Conservation (phyloP, 768 basidiomycete genomes). For the Exsudoporus frostii region DNA sequence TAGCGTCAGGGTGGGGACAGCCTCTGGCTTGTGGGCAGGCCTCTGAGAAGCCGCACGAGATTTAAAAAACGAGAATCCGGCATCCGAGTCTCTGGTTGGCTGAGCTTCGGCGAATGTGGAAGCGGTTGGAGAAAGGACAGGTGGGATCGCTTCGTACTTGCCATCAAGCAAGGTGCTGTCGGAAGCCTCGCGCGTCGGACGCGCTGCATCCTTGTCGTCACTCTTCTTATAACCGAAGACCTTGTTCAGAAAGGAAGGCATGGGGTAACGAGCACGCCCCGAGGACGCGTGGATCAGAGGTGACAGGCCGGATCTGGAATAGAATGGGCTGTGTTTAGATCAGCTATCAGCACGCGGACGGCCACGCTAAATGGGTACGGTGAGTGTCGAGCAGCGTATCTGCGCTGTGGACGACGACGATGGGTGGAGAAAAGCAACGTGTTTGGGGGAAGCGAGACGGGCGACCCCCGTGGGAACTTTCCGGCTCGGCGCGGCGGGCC, state of each 20-base stretch:
- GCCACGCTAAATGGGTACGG: background rate
- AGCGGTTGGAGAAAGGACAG: conserved; percentile 37
- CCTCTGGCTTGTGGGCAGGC: conserved; percentile 32
- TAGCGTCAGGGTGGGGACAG: conserved; percentile 58
- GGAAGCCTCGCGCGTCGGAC: conserved; percentile 33
- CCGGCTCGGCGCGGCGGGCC: too few species aligned
- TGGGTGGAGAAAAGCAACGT: background rate
- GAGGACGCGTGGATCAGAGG: conserved; percentile 11
- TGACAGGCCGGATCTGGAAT: conserved; percentile 4
- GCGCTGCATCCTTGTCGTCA: conserved; percentile 44
- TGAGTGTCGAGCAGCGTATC: background rate
- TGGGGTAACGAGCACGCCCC: conserved; percentile 25
- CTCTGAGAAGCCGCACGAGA: conserved; percentile 38
- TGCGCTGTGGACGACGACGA: background rate
- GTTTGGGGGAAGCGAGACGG: background rate
- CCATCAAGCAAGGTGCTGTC: conserved; percentile 60
- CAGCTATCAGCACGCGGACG: background rate
- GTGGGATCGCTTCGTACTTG: conserved; percentile 70
- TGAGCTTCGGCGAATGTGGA: conserved; percentile 15
- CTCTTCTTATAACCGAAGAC: conserved; percentile 73
- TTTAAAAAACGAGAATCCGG: conserved; percentile 49
- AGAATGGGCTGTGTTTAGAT: conserved; percentile 3
- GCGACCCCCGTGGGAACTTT: conserved; percentile 15
- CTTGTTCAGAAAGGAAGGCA: conserved; percentile 73
- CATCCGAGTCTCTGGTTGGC: conserved; percentile 36